Evolutionary conservation across 257 asterid genomes (phyloP), one percentile per base, ranked within the genome.

Genomic region (Nicotiana attenuata): DNA sequence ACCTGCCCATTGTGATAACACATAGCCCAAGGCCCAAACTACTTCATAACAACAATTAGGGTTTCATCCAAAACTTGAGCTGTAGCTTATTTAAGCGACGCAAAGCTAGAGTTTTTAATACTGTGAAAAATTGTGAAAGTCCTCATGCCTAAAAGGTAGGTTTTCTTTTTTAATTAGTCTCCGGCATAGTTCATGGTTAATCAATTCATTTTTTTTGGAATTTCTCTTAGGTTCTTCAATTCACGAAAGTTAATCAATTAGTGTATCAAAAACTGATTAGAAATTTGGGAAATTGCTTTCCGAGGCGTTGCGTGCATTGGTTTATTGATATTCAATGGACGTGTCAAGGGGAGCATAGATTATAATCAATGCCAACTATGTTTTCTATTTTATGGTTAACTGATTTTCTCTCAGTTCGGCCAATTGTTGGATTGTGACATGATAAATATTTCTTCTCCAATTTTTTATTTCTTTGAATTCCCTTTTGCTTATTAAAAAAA

Each of bases 301-400:
- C 26, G 77, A 80, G 83, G 83, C 83, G 83, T 65, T 80, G 73
- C 83, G 83, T 52, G 77, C 65, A 65, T 80, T 80, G 83, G 3
- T 69, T 26, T 64, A 45, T 3, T 80, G 10, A 11, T 60, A 22
- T 65, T 45, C 65, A 80, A 65, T 80, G 77, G 38, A 65, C 77
- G 83, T 80, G 83, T 80, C 83, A 80, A 65, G 71, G 83, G 61
- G 28, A 80, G 83, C 83, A 50, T 65, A 80, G 16, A 80, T 2
- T 55, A 68, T 26, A 5, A 6, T 47, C 35, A 45, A 41, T 14
- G 14, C 78, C 60, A 71, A 71, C 60, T 71, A 22, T 11, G 20
- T 14, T 9, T 9, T 41, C 7, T 41, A 33, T 41, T 41, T 8
- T 69, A 14, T 10, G 5, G 60, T 71, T 13, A 45, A 45, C 38